Evolutionary conservation across 179 eudicot genomes (phyloP).

Genomic region (Beta corolliflora): DNA sequence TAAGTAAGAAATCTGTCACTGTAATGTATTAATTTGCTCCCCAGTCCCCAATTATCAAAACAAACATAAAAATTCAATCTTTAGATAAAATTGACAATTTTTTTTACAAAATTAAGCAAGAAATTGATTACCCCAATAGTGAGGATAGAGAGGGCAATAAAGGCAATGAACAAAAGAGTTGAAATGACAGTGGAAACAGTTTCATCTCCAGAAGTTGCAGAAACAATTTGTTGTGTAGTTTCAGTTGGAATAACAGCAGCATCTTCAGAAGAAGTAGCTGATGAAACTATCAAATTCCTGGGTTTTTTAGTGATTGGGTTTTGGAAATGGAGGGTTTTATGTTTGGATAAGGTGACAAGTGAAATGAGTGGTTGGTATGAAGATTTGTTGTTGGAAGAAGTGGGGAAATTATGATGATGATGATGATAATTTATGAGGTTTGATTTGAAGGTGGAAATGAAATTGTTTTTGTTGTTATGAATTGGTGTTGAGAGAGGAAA

Average conservation of each 20-base stretch:
- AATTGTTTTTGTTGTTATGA: not conserved
- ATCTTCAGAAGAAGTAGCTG: constrained; percentile 42
- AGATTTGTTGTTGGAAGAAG: not conserved
- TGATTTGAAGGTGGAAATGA: not conserved
- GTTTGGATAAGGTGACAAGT: constrained; percentile 37
- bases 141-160: constrained; percentile 67
- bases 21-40: not conserved
- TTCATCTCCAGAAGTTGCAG: constrained; percentile 41
- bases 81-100: not conserved
- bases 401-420: not conserved
- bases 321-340: not conserved
- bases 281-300: constrained; percentile 30
- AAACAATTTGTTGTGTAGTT: constrained; percentile 40
- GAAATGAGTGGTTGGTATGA: constrained; percentile 40
- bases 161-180: constrained; percentile 70
- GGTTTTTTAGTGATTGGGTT: constrained; percentile 24
- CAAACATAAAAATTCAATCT: not conserved
- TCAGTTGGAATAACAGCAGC: constrained; percentile 44
- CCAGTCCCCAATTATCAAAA: too few relatives aligned
- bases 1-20: too few relatives aligned
- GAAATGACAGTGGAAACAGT: constrained; percentile 44
- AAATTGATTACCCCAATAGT: constrained; percentile 70
- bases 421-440: not conserved
- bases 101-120: not conserved
- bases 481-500: constrained; percentile 19